Base-by-base conservation (phyloP, 1,284 basidiomycete species). In the Omphalotus olearius region DNA sequence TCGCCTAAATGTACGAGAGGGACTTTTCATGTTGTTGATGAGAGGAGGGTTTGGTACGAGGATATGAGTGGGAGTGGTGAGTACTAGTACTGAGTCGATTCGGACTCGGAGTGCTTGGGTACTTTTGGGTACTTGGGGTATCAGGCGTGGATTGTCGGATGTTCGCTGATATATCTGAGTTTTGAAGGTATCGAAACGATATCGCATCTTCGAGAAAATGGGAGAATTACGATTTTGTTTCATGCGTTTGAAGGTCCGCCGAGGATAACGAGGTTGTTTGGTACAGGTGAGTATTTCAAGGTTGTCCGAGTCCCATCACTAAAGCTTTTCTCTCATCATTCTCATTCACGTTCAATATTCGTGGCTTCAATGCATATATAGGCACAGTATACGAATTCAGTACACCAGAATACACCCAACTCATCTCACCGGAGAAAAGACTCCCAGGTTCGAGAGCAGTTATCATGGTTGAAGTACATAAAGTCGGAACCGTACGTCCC, bases 201-300 rank as follows among this genome's bases (percentile, higher is more conserved):
- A n/a, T 66, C 80, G 0, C 80, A 83, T 55, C 61, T 82, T 25
- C 72, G 76, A 5, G 79, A 83, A 59, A 83, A 83, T 55, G 72
- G 72, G 1, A 67, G 80, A 6, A 73, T 83, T 5, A 81, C 80
- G 0, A 66, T 83, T 41, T 61, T 81, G 51, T 82, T 83, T 60
- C 73, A 76, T 50, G 78, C 79, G 0, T 80, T 82, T 39, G 78
- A 80, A 45, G 80, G 73, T 1, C 72, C 72, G 13, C 69, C 74
- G 4, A 62, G 69, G n/a, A 80, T 82, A 54, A 58, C 70, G 5
- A 62, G 79, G 30, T 64, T 82, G 1, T 83, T 72, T 57, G 79
- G 79, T n/a, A 76, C 62, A 68, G 77, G 79, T 76, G 2, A 41
- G 36, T 20, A 23, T 26, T 13, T 6, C 16, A n/a, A n/a, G n/a